Evolutionary conservation across 2,329 filamentous ascomycete species (phyloP).

Genomic region (Colletotrichum orbiculare): DNA sequence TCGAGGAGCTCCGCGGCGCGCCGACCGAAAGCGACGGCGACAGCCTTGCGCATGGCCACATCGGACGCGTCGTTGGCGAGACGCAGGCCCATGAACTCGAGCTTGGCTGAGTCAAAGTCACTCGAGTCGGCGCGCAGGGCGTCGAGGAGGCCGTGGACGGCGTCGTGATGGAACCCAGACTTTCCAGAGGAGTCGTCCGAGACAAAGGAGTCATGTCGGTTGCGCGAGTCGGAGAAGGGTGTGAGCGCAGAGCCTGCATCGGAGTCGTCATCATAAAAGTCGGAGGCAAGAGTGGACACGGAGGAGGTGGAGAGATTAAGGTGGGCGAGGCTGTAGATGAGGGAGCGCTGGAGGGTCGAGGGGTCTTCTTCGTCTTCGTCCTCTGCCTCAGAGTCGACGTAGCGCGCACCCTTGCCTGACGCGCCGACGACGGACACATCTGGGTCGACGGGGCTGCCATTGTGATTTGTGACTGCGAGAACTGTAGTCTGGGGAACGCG

Average conservation of each 20-base stretch:
- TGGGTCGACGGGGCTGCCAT: constrained; percentile 50
- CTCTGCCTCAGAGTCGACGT: constrained; percentile 58
- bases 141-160: constrained; percentile 87
- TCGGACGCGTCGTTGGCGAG: constrained; percentile 93
- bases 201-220: constrained; percentile 76
- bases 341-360: constrained; percentile 62
- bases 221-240: constrained; percentile 63
- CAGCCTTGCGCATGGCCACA: constrained; percentile 85
- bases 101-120: constrained; percentile 83
- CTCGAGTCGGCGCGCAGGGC: constrained; percentile 79
- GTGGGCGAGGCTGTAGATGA: constrained; percentile 64
- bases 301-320: constrained; percentile 66
- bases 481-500: constrained; percentile 52
- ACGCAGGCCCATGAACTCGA: constrained; percentile 93
- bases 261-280: constrained; percentile 74
- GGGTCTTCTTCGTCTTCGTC: constrained; percentile 63
- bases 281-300: constrained; percentile 71
- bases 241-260: constrained; percentile 71
- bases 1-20: constrained; percentile 77
- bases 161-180: constrained; percentile 83
- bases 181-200: constrained; percentile 75
- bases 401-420: constrained; percentile 61
- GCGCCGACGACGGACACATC: constrained; percentile 61
- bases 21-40: constrained; percentile 86
- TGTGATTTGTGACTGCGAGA: constrained; percentile 49